phyloP scores from a whole-genome alignment of 106 monocot genomes.

The Posidonia australis region DNA sequence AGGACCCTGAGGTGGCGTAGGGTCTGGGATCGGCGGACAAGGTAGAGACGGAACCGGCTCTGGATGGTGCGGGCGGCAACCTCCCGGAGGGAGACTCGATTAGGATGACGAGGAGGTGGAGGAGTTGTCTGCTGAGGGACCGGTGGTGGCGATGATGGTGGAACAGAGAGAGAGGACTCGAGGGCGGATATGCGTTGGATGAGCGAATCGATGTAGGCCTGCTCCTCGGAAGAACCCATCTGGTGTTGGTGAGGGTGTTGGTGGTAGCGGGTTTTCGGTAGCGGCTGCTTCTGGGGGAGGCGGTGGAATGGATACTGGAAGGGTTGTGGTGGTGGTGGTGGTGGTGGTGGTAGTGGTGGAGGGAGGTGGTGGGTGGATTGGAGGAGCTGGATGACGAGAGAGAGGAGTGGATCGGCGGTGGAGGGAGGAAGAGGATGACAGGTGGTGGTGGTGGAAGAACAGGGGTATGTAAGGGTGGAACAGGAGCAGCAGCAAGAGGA shows the following conservation, averaged over 20 bases:
- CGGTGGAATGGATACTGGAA: neutral
- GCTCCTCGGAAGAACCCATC: neutral
- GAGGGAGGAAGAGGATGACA: neutral
- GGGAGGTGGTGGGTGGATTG: neutral
- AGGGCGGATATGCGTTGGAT: constrained; percentile 22
- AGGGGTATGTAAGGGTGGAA: neutral
- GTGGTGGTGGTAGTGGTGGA: neutral
- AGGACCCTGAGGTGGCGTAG: constrained; percentile 62
- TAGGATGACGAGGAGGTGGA: neutral
- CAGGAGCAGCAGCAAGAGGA: neutral
- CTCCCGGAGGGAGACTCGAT: constrained; percentile 28
- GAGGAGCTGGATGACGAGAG: neutral
- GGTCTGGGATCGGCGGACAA: constrained; percentile 59
- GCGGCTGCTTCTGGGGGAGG: neutral
- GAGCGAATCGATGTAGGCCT: constrained; percentile 25
- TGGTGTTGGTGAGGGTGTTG: too few relatives aligned
- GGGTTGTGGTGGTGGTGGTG: neutral
- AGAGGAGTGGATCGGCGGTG: neutral
- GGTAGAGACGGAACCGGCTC: constrained; percentile 46
- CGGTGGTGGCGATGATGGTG: neutral
- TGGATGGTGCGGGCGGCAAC: constrained; percentile 73
- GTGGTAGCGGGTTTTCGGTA: too few relatives aligned
- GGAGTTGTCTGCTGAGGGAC: neutral
- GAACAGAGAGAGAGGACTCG: constrained; percentile 17
- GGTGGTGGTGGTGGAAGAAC: neutral